Evolutionary conservation across 495 filamentous ascomycete genomes (phyloP), one percentile per base, ranked within the genome.

Genomic region (Cryomyces antarcticus): DNA sequence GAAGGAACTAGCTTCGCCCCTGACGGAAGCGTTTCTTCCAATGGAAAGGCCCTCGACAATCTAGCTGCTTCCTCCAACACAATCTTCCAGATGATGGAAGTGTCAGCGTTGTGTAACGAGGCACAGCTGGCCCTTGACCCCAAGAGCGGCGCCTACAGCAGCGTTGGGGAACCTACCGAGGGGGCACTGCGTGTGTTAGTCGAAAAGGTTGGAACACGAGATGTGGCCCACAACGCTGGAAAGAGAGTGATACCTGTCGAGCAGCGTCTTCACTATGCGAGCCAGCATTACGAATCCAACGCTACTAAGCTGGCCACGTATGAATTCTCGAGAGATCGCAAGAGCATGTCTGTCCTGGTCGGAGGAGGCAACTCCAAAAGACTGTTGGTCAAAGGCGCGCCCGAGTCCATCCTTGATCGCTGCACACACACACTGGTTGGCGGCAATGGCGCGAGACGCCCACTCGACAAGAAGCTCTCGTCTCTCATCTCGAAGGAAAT

Each of bases 301-400:
- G 69, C 73, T 39, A 73, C 75, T 30, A 73, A 77, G 42, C 69
- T 93, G 44, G 77, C 87, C 1, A 93, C 84, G 10, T 99, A 87
- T 48, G 92, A 99, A 57, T 99, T 99, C 62, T 96, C 92, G 5
- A 77, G 92, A 54, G 92, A 96, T 58, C 72, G 92, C 17, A 99
- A 99, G 70, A 96, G 92, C 57, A 99, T 99, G 92, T 99, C 92
- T 28, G 92, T 96, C 29, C 71, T 95, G 12, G 80, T 89, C 39
- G 75, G 52, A n/a, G 44, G 78, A 42, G 72, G 67, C 38, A 67
- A 66, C 36, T 57, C 74, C 31, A 71, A 88, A 58, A 80, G 78
- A 55, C 77, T 99, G 10, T 73, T 99, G 27, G 89, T 96, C 46
- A 99, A 99, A 62, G 92, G 92, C 48, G 92, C 92, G 9, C 92